Base-by-base conservation (phyloP, 768 basidiomycete species). In the Trametes villosa region DNA sequence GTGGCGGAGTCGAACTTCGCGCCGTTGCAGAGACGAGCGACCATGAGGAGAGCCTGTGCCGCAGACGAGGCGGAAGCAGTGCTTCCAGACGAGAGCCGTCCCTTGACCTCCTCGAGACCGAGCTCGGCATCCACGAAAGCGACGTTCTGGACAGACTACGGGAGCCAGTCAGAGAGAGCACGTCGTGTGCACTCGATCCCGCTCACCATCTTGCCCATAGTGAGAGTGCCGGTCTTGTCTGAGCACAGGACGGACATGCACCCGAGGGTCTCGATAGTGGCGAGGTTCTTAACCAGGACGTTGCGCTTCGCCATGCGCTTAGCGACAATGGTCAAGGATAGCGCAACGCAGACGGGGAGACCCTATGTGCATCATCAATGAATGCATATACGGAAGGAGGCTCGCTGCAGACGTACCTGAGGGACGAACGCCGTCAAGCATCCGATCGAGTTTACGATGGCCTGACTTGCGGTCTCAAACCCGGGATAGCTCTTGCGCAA, bases 211-310 rank as follows among this genome's bases (percentile, higher is more conserved):
- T 75, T 75, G 26, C 79, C 80, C 45, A 79, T 69, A 1, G 86
- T 87, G 20, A 88, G 72, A 0, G 84, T 86, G 15, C 86, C 84
- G 0, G 85, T 85, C 70, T 88, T 88, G 67, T 88, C 82, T 5
- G 78, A 78, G 61, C 78, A 78, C 9, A 82, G 60, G 27, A 81
- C 80, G 54, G 83, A 82, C 68, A 88, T 85, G 9, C 82, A 78
- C 8, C 88, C 87, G 6, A 89, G 76, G 8, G 84, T 85, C 70
- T 89, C 87, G 30, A 89, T 85, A 7, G 85, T 88, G 26, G 85
- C 79, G 26, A 89, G 74, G 3, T 83, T 83, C 65, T 82, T 82
- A 66, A 78, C 79, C 17, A 84, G 70, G 22, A 86, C 80, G 64
- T 81, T 81, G 65, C 81, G 79, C 65, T 81, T 81, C 53, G 80